phyloP scores from a whole-genome alignment of 2,329 filamentous ascomycete genomes.

The Aquanectria penicillioides region DNA sequence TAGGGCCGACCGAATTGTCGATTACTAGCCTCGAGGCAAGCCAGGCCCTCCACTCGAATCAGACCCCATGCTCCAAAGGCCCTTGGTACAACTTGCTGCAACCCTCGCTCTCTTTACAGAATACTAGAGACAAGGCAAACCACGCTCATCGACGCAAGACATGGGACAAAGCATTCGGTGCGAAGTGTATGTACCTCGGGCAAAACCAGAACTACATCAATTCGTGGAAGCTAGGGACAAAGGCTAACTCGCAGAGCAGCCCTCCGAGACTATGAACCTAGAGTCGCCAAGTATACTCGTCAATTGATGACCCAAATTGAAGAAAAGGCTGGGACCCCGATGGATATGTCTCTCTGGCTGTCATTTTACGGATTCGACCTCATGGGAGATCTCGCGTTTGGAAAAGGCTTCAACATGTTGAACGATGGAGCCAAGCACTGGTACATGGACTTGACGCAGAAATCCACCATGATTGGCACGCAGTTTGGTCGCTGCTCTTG shows the following conservation, averaged over 20 bases:
- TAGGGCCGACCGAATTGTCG: conserved; percentile 8
- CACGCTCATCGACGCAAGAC: neutral
- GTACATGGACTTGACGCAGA: neutral
- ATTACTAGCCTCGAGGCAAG: neutral
- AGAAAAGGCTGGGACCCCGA: neutral
- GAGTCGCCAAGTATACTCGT: conserved; percentile 12
- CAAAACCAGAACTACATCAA: too few relatives aligned
- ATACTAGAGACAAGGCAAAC: neutral
- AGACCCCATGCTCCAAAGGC: neutral
- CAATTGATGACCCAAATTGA: conserved; percentile 2
- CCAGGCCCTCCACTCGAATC: neutral
- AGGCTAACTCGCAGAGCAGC: neutral
- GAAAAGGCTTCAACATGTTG: conserved; percentile 49
- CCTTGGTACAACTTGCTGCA: neutral
- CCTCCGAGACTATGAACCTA: conserved; percentile 20
- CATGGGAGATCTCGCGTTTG: conserved; percentile 53
- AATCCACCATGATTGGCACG: neutral
- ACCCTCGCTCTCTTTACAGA: neutral
- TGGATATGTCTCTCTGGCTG: conserved; percentile 13
- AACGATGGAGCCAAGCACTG: conserved; percentile 4
- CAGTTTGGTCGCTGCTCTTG: neutral
- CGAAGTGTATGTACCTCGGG: neutral
- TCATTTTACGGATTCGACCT: conserved; percentile 48
- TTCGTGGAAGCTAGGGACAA: neutral
- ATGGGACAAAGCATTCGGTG: conserved; percentile 3